Evolutionary conservation across 441 rosid genomes (phyloP), one percentile per base, ranked within the genome.

Genomic region (Biscutella laevigata): DNA sequence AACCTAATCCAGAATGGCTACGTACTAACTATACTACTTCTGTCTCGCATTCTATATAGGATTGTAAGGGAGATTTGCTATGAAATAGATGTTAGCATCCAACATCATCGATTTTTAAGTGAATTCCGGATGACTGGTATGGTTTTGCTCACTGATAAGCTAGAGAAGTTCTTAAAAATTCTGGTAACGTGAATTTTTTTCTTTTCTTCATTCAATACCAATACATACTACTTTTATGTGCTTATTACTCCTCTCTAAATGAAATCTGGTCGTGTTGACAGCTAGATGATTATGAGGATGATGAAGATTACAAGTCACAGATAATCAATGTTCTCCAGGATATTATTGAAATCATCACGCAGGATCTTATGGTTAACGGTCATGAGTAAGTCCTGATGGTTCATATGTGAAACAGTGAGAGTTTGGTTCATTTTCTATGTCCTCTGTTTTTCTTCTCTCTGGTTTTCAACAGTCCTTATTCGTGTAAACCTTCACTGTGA

Each of bases 241-340:
- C 16, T 53, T 25, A 8, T 10, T 38, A 15, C 27, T 22, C 35
- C 17, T 51, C 15, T 29, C 42, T 62, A 22, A 48, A 35, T 39
- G 32, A 26, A 51, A 33, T 64, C n/a, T 44, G 39, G 38, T 53
- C 35, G 46, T 75, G 50, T 53, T 65, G 61, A 55, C 88, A 94
- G 99, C 72, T 64, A 25, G 42, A 3, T 58, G 88, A 75, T 22
- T 0, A 37, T 22, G 81, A 72, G 0, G 81, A 76, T 7, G 20
- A 0, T 9, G 88, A 73, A 13, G 11, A 25, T 10, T 73, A 75
- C 79, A 77, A 33, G 72, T 64, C 94, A 72, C 87, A 80, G 63
- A 89, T 89, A 70, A 71, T 87, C 69, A 84, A 87, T 77, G 66
- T 82, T 67, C 96, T 94, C 26, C 99, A 94, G 65, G 96, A 90